Base-by-base conservation (phyloP, 192 early-diverging fungal genomes). In the Radiomyces spectabilis region DNA sequence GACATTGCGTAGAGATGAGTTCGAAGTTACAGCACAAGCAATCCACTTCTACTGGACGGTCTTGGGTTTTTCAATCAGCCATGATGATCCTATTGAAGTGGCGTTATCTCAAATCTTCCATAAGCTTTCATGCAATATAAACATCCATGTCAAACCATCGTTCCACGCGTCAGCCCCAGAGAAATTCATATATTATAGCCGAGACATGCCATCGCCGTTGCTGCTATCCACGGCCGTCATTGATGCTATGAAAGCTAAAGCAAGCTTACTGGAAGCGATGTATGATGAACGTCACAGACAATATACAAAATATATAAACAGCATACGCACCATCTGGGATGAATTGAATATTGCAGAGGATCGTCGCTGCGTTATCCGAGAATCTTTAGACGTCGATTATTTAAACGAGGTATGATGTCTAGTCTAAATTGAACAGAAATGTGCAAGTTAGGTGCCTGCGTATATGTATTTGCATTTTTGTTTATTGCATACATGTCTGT, bases 221-320 rank as follows among this genome's bases (percentile, higher is more conserved):
- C 70, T 58, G 31, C 51, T 78, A 16, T 61, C 63, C n/a, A 51
- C 58, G n/a, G 55, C 63, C 6, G 66, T 66, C 46, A 59, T 78
- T 8, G 52, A 53, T 15, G 44, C 46, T 26, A 51, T 77, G 4
- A 51, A 59, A 9, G 32, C 25, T 15, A 74, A 74, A 47, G 57
- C 62, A 24, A 37, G 27, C 0, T 33, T 41, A 13, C 48, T 77
- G 21, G 57, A 77, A 43, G 38, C 49, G 38, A 41, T 72, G 35
- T 74, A 61, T 46, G 55, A 65, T 52, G 56, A 62, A 30, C 69
- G 75, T 21, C 56, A 63, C 38, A 41, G 40, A 41, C 63, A 53
- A 44, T 65, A 64, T 38, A 54, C 52, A 29, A 54, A 42, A 39
- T 48, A 38, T 32, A 42, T 53, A n/a, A 31, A 39, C 16, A 38